These are phyloP conservation scores for Alternaria sp. DNA, from an alignment of 2,329 filamentous ascomycete genomes.

Conservation along the genomic window DNA sequence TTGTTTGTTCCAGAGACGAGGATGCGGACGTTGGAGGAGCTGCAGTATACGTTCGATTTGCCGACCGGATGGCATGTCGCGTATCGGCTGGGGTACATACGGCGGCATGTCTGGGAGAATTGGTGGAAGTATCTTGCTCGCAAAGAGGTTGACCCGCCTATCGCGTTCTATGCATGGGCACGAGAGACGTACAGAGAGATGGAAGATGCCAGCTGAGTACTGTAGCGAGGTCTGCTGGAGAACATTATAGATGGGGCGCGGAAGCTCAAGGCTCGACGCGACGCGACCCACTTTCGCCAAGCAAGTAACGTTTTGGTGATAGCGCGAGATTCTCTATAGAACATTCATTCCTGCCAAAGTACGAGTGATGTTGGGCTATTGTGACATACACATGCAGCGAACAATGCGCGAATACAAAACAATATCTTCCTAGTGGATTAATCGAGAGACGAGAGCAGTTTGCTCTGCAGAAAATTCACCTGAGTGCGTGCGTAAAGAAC, in stretches of 20 bases:
- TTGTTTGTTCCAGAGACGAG: constrained; percentile 41
- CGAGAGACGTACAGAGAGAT: constrained; percentile 16
- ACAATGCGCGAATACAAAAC: no score
- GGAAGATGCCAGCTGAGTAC: constrained; percentile 1
- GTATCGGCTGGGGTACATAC: constrained; percentile 26
- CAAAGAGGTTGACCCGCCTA: constrained; percentile 24
- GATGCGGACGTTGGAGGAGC: constrained; percentile 34
- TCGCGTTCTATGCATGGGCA: constrained; percentile 33
- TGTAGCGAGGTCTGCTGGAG: neutral
- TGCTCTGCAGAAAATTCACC: no score
- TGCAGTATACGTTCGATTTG: constrained; percentile 36
- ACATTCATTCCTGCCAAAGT: no score
- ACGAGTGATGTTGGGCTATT: no score
- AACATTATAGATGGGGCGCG: neutral
- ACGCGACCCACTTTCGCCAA: neutral
- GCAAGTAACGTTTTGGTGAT: neutral
- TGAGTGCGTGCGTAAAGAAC: no score
- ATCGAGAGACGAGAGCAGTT: no score
- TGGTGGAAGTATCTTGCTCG: constrained; percentile 28
- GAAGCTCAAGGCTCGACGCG: neutral
- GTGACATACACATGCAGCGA: no score
- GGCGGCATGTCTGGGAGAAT: constrained; percentile 23
- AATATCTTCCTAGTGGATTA: no score
- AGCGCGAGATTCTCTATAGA: neutral
- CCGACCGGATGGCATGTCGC: constrained; percentile 30